Base-by-base conservation (phyloP, 2,329 filamentous ascomycete species). In the Monosporascus ibericus region DNA sequence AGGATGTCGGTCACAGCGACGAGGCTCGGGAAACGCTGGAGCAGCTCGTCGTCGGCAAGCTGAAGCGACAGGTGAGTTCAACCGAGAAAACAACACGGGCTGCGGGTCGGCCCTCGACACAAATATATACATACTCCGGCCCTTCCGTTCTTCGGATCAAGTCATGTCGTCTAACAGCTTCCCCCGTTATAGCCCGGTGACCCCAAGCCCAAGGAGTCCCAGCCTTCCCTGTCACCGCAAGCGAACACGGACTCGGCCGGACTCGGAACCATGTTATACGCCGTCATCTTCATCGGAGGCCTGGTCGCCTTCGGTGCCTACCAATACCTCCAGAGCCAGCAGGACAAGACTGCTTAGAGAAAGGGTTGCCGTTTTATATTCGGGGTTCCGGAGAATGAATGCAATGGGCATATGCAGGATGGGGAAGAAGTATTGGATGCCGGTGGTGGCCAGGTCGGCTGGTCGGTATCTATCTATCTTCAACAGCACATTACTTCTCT, bases 1-100 rank as follows among this genome's bases (percentile, higher is more conserved):
- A 99, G 79, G 94, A 99, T 75, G 94, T 99, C 67, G 94, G 94
- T 69, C 94, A 99, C 87, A 95, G 89, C 66, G 94, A 99, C 74
- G 94, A 99, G 80, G 94, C 94, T 62, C 87, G 94, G 62, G 92
- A 97, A 78, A 92, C 95, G 62, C 85, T 99, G 53, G 85, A 87
- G 34, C 82, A 84, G 66, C 77, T 95, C 60, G 74, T 85, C 49
- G 80, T 94, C 61, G 92, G 90, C 60, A 79, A 69, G 38, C 74
- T 96, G 71, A 95, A 95, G 85, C 83, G 90, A 72, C 70, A 82
- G 79, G 90, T 95, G 81, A 66, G 84, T 70, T 55, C 18, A 14
- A 34, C 30, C 30, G 11, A 34, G 30, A 34, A 34, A 14, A 11
- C 30, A 11, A 14, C 27, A 14, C 27, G 9, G 8, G 9, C 27